Conservation (phyloP, 2,329 filamentous ascomycete species). For the Dothistroma pini region DNA sequence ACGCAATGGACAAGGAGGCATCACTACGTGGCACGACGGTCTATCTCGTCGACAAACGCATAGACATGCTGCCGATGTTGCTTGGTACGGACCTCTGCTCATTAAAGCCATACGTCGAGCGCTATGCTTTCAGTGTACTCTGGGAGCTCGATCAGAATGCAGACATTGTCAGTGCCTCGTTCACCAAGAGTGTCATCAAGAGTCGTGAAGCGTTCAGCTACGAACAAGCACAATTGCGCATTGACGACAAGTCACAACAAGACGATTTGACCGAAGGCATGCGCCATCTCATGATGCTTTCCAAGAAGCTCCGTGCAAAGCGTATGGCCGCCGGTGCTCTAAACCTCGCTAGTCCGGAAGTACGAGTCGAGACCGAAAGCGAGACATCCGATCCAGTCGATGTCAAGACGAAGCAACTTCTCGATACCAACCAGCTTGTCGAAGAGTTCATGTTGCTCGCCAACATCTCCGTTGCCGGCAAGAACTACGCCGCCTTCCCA, state of each 20-base stretch:
- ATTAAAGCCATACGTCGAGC: slow-evolving; percentile 95
- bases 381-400: slow-evolving; percentile 96
- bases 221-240: slow-evolving; percentile 88
- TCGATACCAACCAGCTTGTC: slow-evolving; percentile 95
- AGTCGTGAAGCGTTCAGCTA: slow-evolving; percentile 97
- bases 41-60: slow-evolving; percentile 97
- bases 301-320: slow-evolving; percentile 90
- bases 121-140: slow-evolving; percentile 50
- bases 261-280: slow-evolving; percentile 90
- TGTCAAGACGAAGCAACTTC: slow-evolving; percentile 88
- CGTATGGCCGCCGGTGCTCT: slow-evolving; percentile 94
- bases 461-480: slow-evolving; percentile 88
- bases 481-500: slow-evolving; percentile 87
- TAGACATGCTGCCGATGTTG: slow-evolving; percentile 97
- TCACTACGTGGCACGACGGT: slow-evolving; percentile 93
- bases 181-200: slow-evolving; percentile 97
- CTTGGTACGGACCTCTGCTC: slow-evolving; percentile 96
- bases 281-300: slow-evolving; percentile 79
- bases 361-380: slow-evolving; percentile 90
- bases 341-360: slow-evolving; percentile 95
- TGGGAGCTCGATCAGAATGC: slow-evolving; percentile 85
- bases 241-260: slow-evolving; percentile 82
- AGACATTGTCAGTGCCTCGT: slow-evolving; percentile 77
- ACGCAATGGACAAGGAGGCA: slow-evolving; percentile 94
- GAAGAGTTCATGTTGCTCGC: slow-evolving; percentile 99